phyloP scores from a whole-genome alignment of 73 alveolate genomes.

The Paramecium primaurelia region DNA sequence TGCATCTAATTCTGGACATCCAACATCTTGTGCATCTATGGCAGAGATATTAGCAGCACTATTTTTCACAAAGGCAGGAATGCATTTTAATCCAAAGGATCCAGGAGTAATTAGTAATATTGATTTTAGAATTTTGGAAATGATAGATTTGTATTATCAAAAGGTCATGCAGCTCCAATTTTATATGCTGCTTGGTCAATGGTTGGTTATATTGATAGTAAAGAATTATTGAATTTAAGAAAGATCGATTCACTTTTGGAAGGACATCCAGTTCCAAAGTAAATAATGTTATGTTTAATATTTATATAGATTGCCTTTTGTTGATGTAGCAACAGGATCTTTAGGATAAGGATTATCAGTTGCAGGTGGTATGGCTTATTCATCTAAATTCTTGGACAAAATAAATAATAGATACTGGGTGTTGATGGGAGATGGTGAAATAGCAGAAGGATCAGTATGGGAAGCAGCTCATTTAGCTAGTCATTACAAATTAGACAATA shows the following conservation, averaged over 20 bases:
- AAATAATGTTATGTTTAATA: neutral
- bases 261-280: constrained; percentile 83
- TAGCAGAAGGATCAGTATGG: constrained; percentile 78
- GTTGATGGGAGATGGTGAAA: constrained; percentile 80
- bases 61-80: constrained; percentile 79
- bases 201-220: constrained; percentile 67
- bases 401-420: constrained; percentile 62
- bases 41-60: constrained; percentile 74
- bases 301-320: constrained; percentile 69
- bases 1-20: constrained; percentile 78
- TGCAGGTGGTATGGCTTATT: constrained; percentile 81
- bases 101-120: constrained; percentile 53
- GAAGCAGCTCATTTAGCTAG: constrained; percentile 81
- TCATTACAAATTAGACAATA: constrained; percentile 71
- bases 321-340: constrained; percentile 83
- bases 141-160: constrained; percentile 77
- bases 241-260: constrained; percentile 71
- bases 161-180: constrained; percentile 88
- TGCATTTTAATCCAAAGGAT: constrained; percentile 52
- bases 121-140: constrained; percentile 49
- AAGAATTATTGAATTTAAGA: constrained; percentile 65
- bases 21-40: constrained; percentile 77
- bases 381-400: constrained; percentile 68
- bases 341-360: constrained; percentile 81
- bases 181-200: constrained; percentile 82